Base-by-base conservation (phyloP, 345 rosid genomes). In the Mangifera indica region DNA sequence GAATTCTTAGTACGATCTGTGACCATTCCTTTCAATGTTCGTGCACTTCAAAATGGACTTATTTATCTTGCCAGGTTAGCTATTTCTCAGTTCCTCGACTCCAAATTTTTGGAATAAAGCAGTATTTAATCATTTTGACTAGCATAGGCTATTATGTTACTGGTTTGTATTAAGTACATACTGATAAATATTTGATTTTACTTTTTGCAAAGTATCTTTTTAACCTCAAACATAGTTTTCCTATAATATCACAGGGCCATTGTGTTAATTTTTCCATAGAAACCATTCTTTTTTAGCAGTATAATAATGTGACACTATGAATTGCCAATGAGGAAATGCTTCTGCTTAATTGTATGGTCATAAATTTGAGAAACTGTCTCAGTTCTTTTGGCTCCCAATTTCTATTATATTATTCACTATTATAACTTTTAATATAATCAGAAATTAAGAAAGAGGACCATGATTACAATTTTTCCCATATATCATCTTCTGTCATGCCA, bases 1-100 rank as follows among this genome's bases (percentile, higher is more conserved):
- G 97, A 54, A 87, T 95, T 71, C 84, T 85, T 17, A 88, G 93
- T 69, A 88, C 96, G 3, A 84, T 87, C 34, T 92, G 98, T 84
- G 98, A 95, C 79, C 98, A 95, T 83, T 92, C 99, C 13, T 95
- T 92, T 83, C 93, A 89, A 52, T 95, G 99, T 72, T 86, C 89
- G 0, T 92, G 99, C 82, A 89, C 93, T 78, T 87, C 96, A 4
- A 95, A 92, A 74, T 92, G 99, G 99, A 95, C 97, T 48, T 84
- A 86, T 60, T 79, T 92, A 75, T 95, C 99, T 46, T 95, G 98
- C 83, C 97, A 84, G 87, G 97, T 92, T 72, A 81, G 84, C 14
- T 63, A n/a, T 11, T 51, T 72, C 67, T 75, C 71, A 54, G 11
- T 66, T 15, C 42, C 48, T 1, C 14, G 3, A 24, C 49, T 54